Percentiles rank a stretch among this genome's conserved stretches.
Conservation (phyloP, 192 early-diverging fungal genomes). For the Dimargaris cristalligena region DNA sequence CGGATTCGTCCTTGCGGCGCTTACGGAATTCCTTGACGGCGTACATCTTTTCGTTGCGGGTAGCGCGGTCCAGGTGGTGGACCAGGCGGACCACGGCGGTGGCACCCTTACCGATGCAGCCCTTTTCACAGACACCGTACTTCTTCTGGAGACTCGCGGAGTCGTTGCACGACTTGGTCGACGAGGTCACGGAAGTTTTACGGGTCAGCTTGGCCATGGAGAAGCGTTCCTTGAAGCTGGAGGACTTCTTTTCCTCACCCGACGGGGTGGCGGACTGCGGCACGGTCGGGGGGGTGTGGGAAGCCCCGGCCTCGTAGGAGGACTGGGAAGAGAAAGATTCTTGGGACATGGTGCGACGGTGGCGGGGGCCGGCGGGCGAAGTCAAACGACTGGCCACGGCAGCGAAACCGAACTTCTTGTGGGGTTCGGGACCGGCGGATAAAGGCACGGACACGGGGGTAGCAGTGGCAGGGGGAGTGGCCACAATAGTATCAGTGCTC, state of each 20-base stretch:
- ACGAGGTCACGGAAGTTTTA: not conserved
- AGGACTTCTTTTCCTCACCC: not conserved
- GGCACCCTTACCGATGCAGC: constrained; percentile 73
- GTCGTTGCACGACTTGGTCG: not conserved
- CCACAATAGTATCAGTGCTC: constrained; percentile 1
- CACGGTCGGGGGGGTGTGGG: not conserved
- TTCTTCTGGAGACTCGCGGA: constrained; percentile 30
- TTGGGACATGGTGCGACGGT: constrained; percentile 1
- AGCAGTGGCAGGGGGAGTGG: not conserved
- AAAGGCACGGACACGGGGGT: not conserved
- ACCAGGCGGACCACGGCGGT: constrained; percentile 81
- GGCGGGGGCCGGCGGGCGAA: not conserved
- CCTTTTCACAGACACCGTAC: constrained; percentile 62
- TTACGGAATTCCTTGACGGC: constrained; percentile 92
- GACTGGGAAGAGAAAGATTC: not conserved
- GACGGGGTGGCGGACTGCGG: constrained; percentile 1
- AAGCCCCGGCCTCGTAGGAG: not conserved
- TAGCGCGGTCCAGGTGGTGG: constrained; percentile 48
- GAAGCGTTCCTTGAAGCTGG: constrained; percentile 8
- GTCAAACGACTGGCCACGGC: not conserved
- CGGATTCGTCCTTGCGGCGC: constrained; percentile 62
- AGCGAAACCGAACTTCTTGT: not conserved
- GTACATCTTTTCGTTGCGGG: constrained; percentile 42
- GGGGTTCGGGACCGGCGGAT: not conserved
- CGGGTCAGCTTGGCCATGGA: constrained; percentile 12